Evolutionary conservation across 2,329 filamentous ascomycete species (phyloP), one percentile per base, ranked within the genome.

Genomic region (Iodosphaeria phyllophila): DNA sequence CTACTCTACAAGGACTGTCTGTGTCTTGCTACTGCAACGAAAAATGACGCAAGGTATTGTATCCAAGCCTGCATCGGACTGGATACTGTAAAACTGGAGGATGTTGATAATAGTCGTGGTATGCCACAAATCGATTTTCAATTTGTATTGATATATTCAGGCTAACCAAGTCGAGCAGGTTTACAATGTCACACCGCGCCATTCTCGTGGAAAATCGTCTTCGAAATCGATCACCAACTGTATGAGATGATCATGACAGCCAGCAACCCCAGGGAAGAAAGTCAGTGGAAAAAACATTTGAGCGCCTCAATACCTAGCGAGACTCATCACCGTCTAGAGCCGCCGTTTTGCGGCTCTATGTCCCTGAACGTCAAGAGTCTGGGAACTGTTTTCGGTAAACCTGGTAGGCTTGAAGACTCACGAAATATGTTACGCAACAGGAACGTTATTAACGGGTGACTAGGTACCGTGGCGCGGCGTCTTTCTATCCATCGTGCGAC

Each of bases 151-250:
- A 16, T 9, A 8, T 21, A 16, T 16, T 23, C 8, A 17, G 8
- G 8, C 19, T 28, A 32, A 18, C 20, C 16, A 8, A 22, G 31
- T 20, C 37, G 44, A 20, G 22, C 31, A 92, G 83, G 82, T 1
- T 46, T 95, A 6, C 82, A 86, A 56, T 93, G 83, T 40, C 74
- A 89, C 33, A 79, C 77, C 3, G 78, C 79, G 1, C 72, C 78
- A 1, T 79, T 79, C 45, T 89, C 83, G 2, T 95, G 84, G 86
- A 98, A 95, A 44, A 41, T 93, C 8, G 60, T 80, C 3, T 93
- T 95, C 40, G 74, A 89, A 43, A 67, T 68, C 34, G 62, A 75
- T 28, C 66, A 76, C 35, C 70, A 77, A 30, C 56, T 86, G 26
- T 86, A 79, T 43, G 86, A 95, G 47, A 51, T 92, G 10, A 70